A percentile compares a stretch with the other conserved stretches of the same genome.
Evolutionary conservation across 768 basidiomycete species (phyloP).

Genomic region (Lentinula sp.): DNA sequence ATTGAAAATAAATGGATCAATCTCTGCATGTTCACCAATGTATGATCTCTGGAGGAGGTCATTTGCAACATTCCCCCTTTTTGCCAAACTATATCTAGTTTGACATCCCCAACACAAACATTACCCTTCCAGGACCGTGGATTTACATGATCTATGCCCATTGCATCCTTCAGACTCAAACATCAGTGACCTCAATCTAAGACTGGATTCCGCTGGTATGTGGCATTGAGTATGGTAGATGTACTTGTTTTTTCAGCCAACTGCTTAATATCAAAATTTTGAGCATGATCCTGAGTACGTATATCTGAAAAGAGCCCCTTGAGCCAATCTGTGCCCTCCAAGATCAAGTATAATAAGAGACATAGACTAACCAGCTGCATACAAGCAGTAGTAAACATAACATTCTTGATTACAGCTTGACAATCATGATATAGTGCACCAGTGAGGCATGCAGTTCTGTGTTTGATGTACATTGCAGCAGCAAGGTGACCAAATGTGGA

Average conservation of each 20-base stretch:
- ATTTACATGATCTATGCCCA: conserved; percentile 19
- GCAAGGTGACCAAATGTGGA: conserved; percentile 13
- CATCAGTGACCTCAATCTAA: conserved; percentile 7
- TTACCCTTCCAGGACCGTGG: conserved; percentile 16
- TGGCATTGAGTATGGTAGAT: conserved; percentile 12
- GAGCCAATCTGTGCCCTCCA: conserved; percentile 20
- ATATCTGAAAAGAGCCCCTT: conserved; percentile 17
- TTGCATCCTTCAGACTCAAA: conserved; percentile 7
- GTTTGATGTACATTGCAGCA: conserved; percentile 11
- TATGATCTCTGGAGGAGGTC: background rate
- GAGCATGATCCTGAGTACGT: conserved; percentile 16
- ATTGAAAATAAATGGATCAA: background rate
- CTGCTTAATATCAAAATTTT: conserved; percentile 18
- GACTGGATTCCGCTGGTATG: conserved; percentile 11
- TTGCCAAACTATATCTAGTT: background rate
- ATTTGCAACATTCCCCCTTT: background rate
- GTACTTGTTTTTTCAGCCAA: conserved; percentile 15
- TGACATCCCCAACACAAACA: conserved; percentile 6
- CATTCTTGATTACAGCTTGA: conserved; percentile 20
- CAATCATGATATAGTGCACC: conserved; percentile 19
- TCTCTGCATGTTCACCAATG: background rate
- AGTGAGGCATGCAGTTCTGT: conserved; percentile 12
- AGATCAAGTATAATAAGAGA: conserved; percentile 12
- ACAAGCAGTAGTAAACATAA: conserved; percentile 17
- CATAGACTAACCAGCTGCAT: conserved; percentile 13